Percentiles rank a stretch among this genome's conserved stretches.
Evolutionary conservation across 257 asterid genomes (phyloP).

Genomic region (Dorcoceras hygrometricum): DNA sequence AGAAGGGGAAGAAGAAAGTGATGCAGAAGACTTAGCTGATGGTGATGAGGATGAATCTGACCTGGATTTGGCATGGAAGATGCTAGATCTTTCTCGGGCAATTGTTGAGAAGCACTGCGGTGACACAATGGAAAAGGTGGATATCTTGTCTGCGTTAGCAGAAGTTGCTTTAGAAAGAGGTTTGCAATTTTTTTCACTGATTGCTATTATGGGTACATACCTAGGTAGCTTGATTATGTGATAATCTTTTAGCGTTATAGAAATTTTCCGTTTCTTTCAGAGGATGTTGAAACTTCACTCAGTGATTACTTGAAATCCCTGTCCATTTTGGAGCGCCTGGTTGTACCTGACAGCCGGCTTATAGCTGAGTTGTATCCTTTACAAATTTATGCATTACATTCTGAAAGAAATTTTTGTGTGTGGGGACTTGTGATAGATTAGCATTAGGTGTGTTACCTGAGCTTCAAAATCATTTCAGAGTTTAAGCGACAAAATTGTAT

Average conservation of each 20-base stretch:
- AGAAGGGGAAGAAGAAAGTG: constrained; percentile 58
- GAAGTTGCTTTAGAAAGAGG: constrained; percentile 99
- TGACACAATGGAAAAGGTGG: constrained; percentile 88
- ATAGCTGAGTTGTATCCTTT: constrained; percentile 95
- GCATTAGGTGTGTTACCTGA: background rate
- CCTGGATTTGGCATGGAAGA: constrained; percentile 97
- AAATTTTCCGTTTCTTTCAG: constrained; percentile 38
- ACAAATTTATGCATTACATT: background rate
- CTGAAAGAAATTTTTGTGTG: constrained; percentile 20
- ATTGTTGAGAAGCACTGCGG: constrained; percentile 75
- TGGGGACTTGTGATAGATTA: background rate
- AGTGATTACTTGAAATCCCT: constrained; percentile 90
- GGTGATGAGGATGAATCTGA: constrained; percentile 97
- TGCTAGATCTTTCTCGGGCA: constrained; percentile 95
- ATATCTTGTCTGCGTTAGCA: constrained; percentile 86
- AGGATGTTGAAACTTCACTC: constrained; percentile 96
- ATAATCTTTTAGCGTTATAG: constrained; percentile 13
- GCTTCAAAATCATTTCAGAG: constrained; percentile 13
- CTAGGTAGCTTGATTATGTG: constrained; percentile 7
- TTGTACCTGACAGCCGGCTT: constrained; percentile 86
- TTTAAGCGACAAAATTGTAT: background rate
- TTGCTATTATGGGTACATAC: background rate
- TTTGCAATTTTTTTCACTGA: constrained; percentile 27
- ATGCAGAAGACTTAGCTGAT: constrained; percentile 66
- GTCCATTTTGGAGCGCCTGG: constrained; percentile 74